phyloP scores from a whole-genome alignment of 2,329 filamentous ascomycete genomes.

The Didymella sp. region DNA sequence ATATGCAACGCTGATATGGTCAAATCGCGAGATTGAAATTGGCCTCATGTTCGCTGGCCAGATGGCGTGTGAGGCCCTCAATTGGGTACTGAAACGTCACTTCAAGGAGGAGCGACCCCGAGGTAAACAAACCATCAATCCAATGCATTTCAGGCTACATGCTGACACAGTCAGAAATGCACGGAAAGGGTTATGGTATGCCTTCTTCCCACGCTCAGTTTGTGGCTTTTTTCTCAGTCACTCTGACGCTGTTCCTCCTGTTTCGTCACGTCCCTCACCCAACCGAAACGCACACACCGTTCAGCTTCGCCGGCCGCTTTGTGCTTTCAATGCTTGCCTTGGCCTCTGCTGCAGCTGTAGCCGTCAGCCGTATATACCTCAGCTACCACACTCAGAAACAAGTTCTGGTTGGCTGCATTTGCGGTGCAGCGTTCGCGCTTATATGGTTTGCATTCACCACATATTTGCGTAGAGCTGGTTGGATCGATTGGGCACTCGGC shows the following conservation, averaged over 20 bases:
- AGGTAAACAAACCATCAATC: slow-evolving; percentile 59
- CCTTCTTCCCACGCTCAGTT: slow-evolving; percentile 95
- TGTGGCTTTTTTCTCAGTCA: slow-evolving; percentile 87
- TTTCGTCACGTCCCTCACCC: slow-evolving; percentile 68
- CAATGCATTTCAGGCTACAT: not conserved
- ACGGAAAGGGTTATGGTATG: slow-evolving; percentile 97
- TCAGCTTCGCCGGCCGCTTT: slow-evolving; percentile 67
- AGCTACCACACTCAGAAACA: slow-evolving; percentile 91
- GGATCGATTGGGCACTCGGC: slow-evolving; percentile 76
- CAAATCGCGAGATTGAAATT: slow-evolving; percentile 88
- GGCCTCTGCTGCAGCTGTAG: slow-evolving; percentile 61
- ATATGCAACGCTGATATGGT: slow-evolving; percentile 90
- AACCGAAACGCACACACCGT: slow-evolving; percentile 60
- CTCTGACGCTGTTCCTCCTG: slow-evolving; percentile 82
- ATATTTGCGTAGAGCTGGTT: slow-evolving; percentile 69
- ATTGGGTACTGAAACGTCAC: slow-evolving; percentile 85
- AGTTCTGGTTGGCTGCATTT: slow-evolving; percentile 78
- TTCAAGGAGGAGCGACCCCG: slow-evolving; percentile 91
- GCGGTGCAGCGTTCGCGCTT: slow-evolving; percentile 73
- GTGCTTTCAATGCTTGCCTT: slow-evolving; percentile 56
- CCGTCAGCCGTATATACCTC: slow-evolving; percentile 85
- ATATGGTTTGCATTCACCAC: slow-evolving; percentile 80
- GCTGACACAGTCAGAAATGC: slow-evolving; percentile 61
- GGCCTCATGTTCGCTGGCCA: slow-evolving; percentile 90
- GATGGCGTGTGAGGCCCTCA: slow-evolving; percentile 87